Conservation (phyloP, 192 early-diverging fungal species). For the Entomortierella lignicola region DNA sequence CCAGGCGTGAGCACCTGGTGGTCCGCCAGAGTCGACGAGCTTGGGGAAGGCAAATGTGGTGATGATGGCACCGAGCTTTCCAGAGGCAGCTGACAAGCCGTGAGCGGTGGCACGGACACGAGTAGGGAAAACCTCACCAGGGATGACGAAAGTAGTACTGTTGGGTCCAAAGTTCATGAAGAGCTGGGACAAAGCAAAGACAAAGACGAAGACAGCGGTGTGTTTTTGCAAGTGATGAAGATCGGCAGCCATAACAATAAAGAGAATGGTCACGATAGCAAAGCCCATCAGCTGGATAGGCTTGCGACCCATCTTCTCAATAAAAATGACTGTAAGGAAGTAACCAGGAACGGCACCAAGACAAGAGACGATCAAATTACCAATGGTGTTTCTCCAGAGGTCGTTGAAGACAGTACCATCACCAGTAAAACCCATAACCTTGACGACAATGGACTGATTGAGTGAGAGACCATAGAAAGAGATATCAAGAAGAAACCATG, state of each 20-base stretch:
- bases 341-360: slow-evolving; percentile 93
- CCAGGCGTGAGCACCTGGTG: slow-evolving; percentile 57
- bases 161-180: slow-evolving; percentile 89
- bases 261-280: slow-evolving; percentile 73
- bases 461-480: slow-evolving; percentile 77
- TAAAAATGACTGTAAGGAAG: slow-evolving; percentile 90
- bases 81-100: slow-evolving; percentile 81
- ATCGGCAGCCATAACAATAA: slow-evolving; percentile 76
- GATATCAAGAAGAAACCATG: slow-evolving; percentile 85
- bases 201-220: slow-evolving; percentile 60
- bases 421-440: slow-evolving; percentile 73
- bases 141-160: slow-evolving; percentile 82
- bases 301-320: slow-evolving; percentile 92
- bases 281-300: slow-evolving; percentile 95
- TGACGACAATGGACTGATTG: slow-evolving; percentile 77
- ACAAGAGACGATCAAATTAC: slow-evolving; percentile 91
- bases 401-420: slow-evolving; percentile 67
- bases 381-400: slow-evolving; percentile 79
- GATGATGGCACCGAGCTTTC: slow-evolving; percentile 81
- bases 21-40: slow-evolving; percentile 57
- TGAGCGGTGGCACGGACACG: slow-evolving; percentile 79
- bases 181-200: slow-evolving; percentile 65
- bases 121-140: slow-evolving; percentile 81
- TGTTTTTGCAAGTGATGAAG: slow-evolving; percentile 70
- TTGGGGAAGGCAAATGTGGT: slow-evolving; percentile 68